Base-by-base conservation (phyloP, 1,284 basidiomycete species). In the Trichosporon sp. region DNA sequence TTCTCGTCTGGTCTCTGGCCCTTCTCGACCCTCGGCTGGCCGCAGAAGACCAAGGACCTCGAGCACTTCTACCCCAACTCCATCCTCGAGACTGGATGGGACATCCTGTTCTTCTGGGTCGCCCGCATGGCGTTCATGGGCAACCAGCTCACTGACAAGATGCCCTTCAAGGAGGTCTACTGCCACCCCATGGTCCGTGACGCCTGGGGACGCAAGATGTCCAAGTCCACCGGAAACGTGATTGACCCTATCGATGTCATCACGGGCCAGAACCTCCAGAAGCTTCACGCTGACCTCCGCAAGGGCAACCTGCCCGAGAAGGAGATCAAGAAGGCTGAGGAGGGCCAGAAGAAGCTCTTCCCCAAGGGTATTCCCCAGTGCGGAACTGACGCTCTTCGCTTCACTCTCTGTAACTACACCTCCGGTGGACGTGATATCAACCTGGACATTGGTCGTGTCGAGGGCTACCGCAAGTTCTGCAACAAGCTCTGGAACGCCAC, bases 401-500 rank as follows among this genome's bases (percentile, higher is more conserved):
- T 99, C 81, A 91, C 95, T 2, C 83, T 99, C 49, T 96, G 93
- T 78, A 92, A 94, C 58, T 98, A 98, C 82, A 94, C 92, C 7
- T 80, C 82, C 7, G 89, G 88, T 44, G 92, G 92, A 88, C 70
- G 93, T 61, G 93, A 96, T 78, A 95, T 97, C 82, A 95, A 96
- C 80, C 83, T 99, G 68, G 95, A 99, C 80, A 95, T 99, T 73
- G 81, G 92, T 68, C 89, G 94, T 67, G 94, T 99, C n/a, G 95
- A 99, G 82, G 95, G 95, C 6, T 99, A 99, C 82, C 88, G 96
- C 79, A 99, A 99, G 81, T 96, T 98, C 85, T 99, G 96, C 84
- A 99, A 99, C 84, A 99, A 99, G 84, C 88, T 99, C 31, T 99
- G 96, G 86, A 99, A 99, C 78, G 96, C 96, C 1, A 99, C 95